Conservation (phyloP, 257 asterid genomes). For the Jaltomata sinuosa region DNA sequence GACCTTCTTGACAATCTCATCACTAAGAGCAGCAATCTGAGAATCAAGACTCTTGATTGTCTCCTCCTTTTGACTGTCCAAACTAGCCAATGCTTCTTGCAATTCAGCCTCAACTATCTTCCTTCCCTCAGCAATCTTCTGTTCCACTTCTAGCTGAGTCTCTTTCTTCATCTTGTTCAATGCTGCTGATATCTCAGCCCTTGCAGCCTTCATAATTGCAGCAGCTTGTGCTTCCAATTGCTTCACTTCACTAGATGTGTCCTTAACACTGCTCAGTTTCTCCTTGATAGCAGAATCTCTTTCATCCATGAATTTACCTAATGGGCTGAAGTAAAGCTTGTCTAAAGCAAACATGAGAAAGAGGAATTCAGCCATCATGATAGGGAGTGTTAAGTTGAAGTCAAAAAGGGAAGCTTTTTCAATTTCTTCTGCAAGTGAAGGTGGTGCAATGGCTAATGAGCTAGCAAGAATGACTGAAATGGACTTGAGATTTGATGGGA, state of each 20-base stretch:
- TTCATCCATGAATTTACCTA: slow-evolving; percentile 89
- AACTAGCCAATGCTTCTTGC: slow-evolving; percentile 57
- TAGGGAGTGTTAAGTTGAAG: slow-evolving; percentile 84
- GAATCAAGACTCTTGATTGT: slow-evolving; percentile 69
- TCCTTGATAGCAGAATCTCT: slow-evolving; percentile 76
- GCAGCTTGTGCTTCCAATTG: slow-evolving; percentile 75
- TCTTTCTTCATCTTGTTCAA: slow-evolving; percentile 93
- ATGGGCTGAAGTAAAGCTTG: slow-evolving; percentile 74
- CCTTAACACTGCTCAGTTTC: slow-evolving; percentile 73
- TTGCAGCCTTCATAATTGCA: slow-evolving; percentile 81
- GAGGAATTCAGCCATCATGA: slow-evolving; percentile 58
- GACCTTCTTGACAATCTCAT: slow-evolving; percentile 88
- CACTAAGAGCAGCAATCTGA: slow-evolving; percentile 71
- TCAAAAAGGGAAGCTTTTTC: slow-evolving; percentile 83
- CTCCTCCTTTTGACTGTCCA: slow-evolving; percentile 80
- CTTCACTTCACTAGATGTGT: slow-evolving; percentile 76
- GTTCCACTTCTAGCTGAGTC: slow-evolving; percentile 78
- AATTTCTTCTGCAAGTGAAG: slow-evolving; percentile 64
- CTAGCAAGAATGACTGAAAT: slow-evolving; percentile 47
- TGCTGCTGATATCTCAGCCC: slow-evolving; percentile 89
- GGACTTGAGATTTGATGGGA: slow-evolving; percentile 12
- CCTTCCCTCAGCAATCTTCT: slow-evolving; percentile 68
- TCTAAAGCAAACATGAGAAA: slow-evolving; percentile 86
- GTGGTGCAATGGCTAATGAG: slow-evolving; percentile 59
- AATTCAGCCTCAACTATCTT: slow-evolving; percentile 82